Evolutionary conservation across 257 asterid species (phyloP).

Genomic region (Gentiana dahurica): DNA sequence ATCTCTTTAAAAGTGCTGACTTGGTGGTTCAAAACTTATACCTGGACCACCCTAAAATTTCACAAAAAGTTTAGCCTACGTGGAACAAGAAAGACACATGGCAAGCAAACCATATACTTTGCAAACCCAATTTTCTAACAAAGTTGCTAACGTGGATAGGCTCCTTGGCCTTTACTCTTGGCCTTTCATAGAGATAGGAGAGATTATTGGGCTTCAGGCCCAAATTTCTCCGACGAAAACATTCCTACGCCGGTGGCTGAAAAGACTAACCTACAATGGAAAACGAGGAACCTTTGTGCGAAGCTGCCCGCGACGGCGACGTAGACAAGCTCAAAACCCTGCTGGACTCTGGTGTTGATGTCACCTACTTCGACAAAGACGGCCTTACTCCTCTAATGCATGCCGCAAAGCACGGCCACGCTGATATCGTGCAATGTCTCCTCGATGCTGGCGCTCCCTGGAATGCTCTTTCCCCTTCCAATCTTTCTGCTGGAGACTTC

Average conservation of each 20-base stretch:
- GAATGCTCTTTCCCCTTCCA: conserved; percentile 79
- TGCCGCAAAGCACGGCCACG: conserved; percentile 74
- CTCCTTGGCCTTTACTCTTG: too few species aligned
- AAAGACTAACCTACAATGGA: conserved; percentile 23
- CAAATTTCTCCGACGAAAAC: not conserved
- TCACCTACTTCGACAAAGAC: conserved; percentile 59
- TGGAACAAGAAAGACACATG: too few species aligned
- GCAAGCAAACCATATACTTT: too few species aligned
- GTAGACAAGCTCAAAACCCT: conserved; percentile 30
- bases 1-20: too few species aligned
- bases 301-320: conserved; percentile 60
- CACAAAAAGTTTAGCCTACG: too few species aligned
- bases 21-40: too few species aligned
- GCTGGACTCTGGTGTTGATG: conserved; percentile 62
- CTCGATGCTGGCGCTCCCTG: conserved; percentile 86
- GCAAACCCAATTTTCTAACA: conserved; percentile 11
- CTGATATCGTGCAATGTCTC: conserved; percentile 47
- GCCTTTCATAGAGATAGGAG: too few species aligned
- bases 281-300: conserved; percentile 59
- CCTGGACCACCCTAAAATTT: too few species aligned
- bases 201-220: too few species aligned
- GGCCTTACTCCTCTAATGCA: conserved; percentile 88
- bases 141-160: too few species aligned
- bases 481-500: conserved; percentile 85
- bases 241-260: not conserved